Evolutionary conservation across 1,139 yeast species (phyloP).

Genomic region (Saccharomyces hybrid): DNA sequence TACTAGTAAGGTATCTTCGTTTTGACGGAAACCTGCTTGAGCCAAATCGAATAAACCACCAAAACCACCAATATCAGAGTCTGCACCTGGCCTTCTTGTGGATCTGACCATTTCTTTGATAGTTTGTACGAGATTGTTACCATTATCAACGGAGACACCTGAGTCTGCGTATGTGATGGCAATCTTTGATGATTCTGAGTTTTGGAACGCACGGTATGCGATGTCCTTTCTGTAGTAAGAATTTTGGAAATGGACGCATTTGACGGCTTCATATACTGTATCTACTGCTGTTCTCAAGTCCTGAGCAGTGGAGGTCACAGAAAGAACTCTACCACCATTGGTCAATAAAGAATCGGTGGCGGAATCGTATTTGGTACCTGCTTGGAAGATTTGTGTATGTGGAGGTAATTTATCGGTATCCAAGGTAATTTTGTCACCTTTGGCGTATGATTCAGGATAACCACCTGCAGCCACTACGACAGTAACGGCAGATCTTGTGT

Average conservation of each 20-base stretch:
- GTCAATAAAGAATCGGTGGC: constrained; percentile 59
- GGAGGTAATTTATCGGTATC: constrained; percentile 40
- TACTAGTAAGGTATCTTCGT: constrained; percentile 71
- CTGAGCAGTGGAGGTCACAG: constrained; percentile 78
- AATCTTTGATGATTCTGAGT: constrained; percentile 32
- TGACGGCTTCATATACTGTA: constrained; percentile 80
- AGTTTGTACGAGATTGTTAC: constrained; percentile 80
- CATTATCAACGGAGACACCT: constrained; percentile 96
- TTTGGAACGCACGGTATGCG: constrained; percentile 90
- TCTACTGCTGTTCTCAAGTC: constrained; percentile 75
- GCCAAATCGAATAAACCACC: constrained; percentile 93
- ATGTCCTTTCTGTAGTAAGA: constrained; percentile 87
- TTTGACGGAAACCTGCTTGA: constrained; percentile 66
- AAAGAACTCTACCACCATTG: constrained; percentile 95
- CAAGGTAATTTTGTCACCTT: constrained; percentile 78
- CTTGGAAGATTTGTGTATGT: constrained; percentile 78
- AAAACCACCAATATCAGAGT: constrained; percentile 96
- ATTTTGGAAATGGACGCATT: constrained; percentile 59
- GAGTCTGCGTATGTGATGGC: constrained; percentile 79
- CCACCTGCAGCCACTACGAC: constrained; percentile 98
- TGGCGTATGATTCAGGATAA: constrained; percentile 79
- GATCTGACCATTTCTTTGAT: constrained; percentile 88
- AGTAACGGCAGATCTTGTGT: constrained; percentile 68
- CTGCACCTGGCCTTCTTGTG: constrained; percentile 95
- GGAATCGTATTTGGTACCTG: constrained; percentile 63